phyloP scores from a whole-genome alignment of 208 protist species.

The Trypanosoma caninum region DNA sequence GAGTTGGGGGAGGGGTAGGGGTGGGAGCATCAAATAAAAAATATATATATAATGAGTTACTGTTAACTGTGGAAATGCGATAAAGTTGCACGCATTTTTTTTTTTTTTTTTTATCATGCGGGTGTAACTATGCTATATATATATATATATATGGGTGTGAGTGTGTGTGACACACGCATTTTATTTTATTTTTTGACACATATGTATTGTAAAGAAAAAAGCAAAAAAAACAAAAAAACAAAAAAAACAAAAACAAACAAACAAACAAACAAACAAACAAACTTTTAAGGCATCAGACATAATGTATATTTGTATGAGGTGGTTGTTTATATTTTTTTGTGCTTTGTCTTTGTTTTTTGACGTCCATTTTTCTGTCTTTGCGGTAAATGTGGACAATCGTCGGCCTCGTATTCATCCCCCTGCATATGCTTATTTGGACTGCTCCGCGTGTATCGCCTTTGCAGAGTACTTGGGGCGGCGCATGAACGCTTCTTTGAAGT shows the following conservation, averaged over 20 bases:
- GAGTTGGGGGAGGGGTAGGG: too few species aligned
- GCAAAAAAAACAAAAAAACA: neutral
- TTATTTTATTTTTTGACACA: neutral
- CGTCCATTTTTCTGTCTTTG: neutral
- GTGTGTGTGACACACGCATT: too few species aligned
- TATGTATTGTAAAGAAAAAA: neutral
- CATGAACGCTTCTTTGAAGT: conserved; percentile 62
- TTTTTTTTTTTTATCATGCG: too few species aligned
- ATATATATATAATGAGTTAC: too few species aligned
- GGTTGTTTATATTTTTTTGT: neutral
- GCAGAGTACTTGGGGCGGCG: conserved; percentile 40
- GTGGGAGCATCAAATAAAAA: too few species aligned
- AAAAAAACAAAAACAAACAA: neutral
- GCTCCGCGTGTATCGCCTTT: conserved; percentile 74
- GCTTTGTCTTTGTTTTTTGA: neutral
- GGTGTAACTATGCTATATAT: neutral
- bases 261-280: conserved; percentile 1
- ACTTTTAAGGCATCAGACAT: too few species aligned
- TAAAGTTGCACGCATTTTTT: too few species aligned
- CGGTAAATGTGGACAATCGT: neutral
- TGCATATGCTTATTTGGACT: conserved; percentile 69
- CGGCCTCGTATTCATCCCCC: conserved; percentile 23
- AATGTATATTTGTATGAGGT: neutral
- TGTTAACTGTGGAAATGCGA: too few species aligned
- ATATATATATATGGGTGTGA: neutral